These are phyloP conservation scores for Penicillium sp. DNA, from an alignment of 2,329 filamentous ascomycete species.

Conservation along the genomic window DNA sequence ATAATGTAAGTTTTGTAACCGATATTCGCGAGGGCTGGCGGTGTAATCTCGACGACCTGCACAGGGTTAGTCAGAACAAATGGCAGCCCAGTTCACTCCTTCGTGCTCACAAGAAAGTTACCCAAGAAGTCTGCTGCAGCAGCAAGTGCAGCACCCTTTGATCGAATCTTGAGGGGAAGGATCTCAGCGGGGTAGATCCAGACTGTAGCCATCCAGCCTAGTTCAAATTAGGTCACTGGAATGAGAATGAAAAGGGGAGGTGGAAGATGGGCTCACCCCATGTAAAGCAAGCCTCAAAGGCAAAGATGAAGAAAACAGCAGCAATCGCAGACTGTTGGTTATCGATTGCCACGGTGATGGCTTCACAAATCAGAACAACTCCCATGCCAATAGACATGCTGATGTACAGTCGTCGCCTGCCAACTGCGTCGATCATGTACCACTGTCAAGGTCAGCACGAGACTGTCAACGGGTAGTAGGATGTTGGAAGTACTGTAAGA, in stretches of 20 bases:
- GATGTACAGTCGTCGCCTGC: conserved; percentile 15
- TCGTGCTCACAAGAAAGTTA: conserved; percentile 24
- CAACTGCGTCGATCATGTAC: conserved; percentile 17
- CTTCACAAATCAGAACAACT: conserved; percentile 26
- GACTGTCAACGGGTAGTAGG: conserved; percentile 12
- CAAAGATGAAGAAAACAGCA: conserved; percentile 27
- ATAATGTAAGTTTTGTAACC: conserved; percentile 64
- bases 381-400: conserved; percentile 23
- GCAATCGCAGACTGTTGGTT: conserved; percentile 14
- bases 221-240: neutral
- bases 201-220: conserved; percentile 23
- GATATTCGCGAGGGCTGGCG: conserved; percentile 60
- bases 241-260: neutral
- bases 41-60: conserved; percentile 61
- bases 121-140: conserved; percentile 34
- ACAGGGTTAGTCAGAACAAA: neutral
- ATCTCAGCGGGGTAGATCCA: conserved; percentile 27
- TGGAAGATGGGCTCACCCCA: conserved; percentile 14
- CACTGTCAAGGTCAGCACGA: conserved; percentile 5
- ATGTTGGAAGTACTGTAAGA: conserved; percentile 25
- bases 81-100: neutral
- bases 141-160: conserved; percentile 33
- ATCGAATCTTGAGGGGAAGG: conserved; percentile 23
- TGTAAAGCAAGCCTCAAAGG: conserved; percentile 26
- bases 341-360: conserved; percentile 21